Percentiles rank a stretch among this genome's conserved stretches.
Conservation (phyloP, 2,329 filamentous ascomycete species). For the Ilyonectria sp. region DNA sequence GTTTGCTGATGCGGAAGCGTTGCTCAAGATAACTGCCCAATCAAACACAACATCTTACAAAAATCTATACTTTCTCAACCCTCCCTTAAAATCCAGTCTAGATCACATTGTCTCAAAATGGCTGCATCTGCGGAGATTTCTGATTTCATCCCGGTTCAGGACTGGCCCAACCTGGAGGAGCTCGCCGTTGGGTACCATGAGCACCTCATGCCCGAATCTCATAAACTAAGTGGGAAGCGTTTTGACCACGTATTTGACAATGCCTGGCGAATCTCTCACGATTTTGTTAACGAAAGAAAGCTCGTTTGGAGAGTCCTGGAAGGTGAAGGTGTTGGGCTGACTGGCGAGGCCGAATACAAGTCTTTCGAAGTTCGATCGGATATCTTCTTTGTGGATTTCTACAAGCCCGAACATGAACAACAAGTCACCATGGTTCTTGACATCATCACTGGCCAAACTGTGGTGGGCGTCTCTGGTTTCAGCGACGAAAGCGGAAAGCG, state of each 20-base stretch:
- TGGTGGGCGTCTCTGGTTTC: conserved; percentile 29
- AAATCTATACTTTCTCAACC: no score
- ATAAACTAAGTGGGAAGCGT: conserved; percentile 10
- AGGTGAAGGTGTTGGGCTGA: conserved; percentile 14
- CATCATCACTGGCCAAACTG: not conserved
- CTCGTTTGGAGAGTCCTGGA: conserved; percentile 27
- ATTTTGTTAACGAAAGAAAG: not conserved
- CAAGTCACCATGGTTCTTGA: conserved; percentile 29
- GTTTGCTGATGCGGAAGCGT: no score
- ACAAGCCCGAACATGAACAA: conserved; percentile 31
- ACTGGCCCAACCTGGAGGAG: conserved; percentile 33
- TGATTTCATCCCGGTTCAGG: conserved; percentile 12
- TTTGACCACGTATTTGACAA: conserved; percentile 31
- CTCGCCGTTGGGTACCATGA: conserved; percentile 31
- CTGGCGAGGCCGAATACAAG: conserved; percentile 20
- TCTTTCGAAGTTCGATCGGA: conserved; percentile 31
- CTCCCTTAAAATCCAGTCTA: no score
- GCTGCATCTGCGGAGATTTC: not conserved
- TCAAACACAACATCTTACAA: no score
- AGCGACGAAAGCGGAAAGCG: conserved; percentile 9
- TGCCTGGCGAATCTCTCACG: conserved; percentile 25
- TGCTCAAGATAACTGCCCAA: no score
- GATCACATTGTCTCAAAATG: not conserved
- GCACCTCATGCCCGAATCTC: conserved; percentile 25
- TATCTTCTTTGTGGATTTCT: conserved; percentile 36